Evolutionary conservation across 345 rosid genomes (phyloP).

Genomic region (Eucalyptus regnans): DNA sequence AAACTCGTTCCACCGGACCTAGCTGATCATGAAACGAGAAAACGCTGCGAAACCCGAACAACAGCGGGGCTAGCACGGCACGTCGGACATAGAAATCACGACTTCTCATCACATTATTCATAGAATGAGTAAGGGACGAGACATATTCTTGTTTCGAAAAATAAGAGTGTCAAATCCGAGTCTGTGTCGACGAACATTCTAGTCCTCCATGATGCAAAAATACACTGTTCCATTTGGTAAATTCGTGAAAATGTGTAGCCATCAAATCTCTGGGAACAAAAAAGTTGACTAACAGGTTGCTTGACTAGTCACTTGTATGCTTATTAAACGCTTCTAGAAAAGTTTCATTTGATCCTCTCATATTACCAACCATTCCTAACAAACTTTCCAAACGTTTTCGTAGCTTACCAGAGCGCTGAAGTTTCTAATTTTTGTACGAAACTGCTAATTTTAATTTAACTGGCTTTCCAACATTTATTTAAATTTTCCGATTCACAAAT

Average conservation of each 20-base stretch:
- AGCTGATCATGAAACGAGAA: background rate
- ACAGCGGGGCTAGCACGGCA: background rate
- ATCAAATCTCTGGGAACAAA: background rate
- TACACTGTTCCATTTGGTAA: background rate
- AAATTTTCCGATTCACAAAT: no score
- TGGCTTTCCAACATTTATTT: background rate
- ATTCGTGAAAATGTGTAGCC: background rate
- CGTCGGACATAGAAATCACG: background rate
- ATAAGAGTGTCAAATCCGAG: background rate
- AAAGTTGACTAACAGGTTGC: background rate
- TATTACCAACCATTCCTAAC: background rate
- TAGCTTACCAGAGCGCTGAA: background rate
- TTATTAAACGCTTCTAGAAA: background rate
- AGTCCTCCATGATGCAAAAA: background rate
- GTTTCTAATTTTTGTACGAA: background rate
- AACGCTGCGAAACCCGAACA: background rate
- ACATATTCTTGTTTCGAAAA: background rate
- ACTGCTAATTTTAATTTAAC: background rate
- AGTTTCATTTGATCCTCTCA: background rate
- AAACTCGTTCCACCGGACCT: background rate
- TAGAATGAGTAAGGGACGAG: background rate
- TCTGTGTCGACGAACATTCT: background rate
- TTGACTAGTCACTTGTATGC: background rate
- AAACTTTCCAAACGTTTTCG: background rate
- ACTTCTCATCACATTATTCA: background rate